Percentiles rank a stretch among this genome's conserved stretches.
Evolutionary conservation across 2,329 filamentous ascomycete species (phyloP).

Genomic region (Neofusicoccum sp.): DNA sequence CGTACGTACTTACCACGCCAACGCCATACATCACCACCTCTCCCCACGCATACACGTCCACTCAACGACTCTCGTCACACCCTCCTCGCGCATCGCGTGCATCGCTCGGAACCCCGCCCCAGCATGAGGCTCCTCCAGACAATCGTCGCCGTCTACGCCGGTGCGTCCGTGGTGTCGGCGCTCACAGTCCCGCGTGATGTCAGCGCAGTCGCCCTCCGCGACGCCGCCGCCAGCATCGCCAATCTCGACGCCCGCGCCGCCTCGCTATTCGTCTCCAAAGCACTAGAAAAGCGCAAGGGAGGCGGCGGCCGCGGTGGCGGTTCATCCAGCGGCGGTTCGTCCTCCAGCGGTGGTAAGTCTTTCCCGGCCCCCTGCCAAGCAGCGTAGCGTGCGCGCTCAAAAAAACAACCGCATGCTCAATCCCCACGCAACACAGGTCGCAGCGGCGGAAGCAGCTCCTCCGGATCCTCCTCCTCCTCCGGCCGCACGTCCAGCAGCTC

Average conservation of each 20-base stretch:
- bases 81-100: neutral
- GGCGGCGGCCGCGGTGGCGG: conserved; percentile 33
- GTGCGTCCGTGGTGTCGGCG: conserved; percentile 4
- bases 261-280: conserved; percentile 29
- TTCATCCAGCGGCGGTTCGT: neutral
- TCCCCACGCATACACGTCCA: too few relatives aligned
- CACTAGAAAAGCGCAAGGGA: conserved; percentile 41
- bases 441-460: conserved; percentile 18
- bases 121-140: conserved; percentile 12
- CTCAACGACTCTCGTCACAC: neutral
- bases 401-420: neutral
- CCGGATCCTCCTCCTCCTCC: conserved; percentile 23
- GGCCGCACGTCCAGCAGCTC: conserved; percentile 32
- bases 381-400: neutral
- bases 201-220: conserved; percentile 30
- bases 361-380: neutral
- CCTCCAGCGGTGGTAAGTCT: neutral
- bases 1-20: neutral
- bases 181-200: conserved; percentile 23
- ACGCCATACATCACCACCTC: neutral
- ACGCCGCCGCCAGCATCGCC: conserved; percentile 26
- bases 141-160: neutral
- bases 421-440: conserved; percentile 24
- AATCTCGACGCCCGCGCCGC: conserved; percentile 30
- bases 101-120: neutral